These are phyloP conservation scores for Hymenochaete sp. DNA, from an alignment of 1,284 basidiomycete genomes.

Conservation along the genomic window DNA sequence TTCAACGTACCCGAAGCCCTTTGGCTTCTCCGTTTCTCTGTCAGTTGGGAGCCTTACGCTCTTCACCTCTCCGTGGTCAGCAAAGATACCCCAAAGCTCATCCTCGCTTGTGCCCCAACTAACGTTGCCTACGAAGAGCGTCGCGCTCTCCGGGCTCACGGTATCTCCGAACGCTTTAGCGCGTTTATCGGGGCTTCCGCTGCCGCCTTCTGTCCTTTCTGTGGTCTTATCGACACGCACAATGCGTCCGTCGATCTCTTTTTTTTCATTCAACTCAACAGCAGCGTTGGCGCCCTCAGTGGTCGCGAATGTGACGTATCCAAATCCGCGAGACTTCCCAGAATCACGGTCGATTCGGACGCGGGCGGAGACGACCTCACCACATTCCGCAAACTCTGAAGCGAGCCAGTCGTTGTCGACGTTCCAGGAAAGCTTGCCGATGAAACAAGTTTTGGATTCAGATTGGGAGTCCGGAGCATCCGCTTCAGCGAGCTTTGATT, in stretches of 20 bases:
- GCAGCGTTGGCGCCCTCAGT: conserved; percentile 73
- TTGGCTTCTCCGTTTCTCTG: conserved; percentile 82
- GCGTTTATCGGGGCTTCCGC: conserved; percentile 64
- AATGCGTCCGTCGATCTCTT: conserved; percentile 87
- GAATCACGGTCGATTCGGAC: conserved; percentile 90
- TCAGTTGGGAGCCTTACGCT: conserved; percentile 91
- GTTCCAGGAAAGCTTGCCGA: conserved; percentile 94
- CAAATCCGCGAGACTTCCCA: conserved; percentile 86
- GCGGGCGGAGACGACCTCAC: conserved; percentile 79
- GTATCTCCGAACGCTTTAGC: conserved; percentile 73
- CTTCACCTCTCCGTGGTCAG: conserved; percentile 83
- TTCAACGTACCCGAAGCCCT: conserved; percentile 97
- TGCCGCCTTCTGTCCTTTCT: conserved; percentile 42
- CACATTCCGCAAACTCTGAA: conserved; percentile 83
- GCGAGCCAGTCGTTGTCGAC: conserved; percentile 96
- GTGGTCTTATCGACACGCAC: conserved; percentile 82
- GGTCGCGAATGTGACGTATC: conserved; percentile 88
- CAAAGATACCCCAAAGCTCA: conserved; percentile 85
- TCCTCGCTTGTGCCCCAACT: conserved; percentile 81
- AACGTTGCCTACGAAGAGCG: conserved; percentile 89
- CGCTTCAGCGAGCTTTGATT: conserved; percentile 64
- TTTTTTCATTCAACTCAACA: conserved; percentile 60
- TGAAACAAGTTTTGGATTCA: conserved; percentile 75
- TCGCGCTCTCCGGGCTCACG: conserved; percentile 61
- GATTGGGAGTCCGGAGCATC: conserved; percentile 38